A percentile compares a stretch with the other conserved stretches of the same genome.
Evolutionary conservation across 108 stramenopile species (phyloP).

Genomic region (Nitzschia inconspicua): DNA sequence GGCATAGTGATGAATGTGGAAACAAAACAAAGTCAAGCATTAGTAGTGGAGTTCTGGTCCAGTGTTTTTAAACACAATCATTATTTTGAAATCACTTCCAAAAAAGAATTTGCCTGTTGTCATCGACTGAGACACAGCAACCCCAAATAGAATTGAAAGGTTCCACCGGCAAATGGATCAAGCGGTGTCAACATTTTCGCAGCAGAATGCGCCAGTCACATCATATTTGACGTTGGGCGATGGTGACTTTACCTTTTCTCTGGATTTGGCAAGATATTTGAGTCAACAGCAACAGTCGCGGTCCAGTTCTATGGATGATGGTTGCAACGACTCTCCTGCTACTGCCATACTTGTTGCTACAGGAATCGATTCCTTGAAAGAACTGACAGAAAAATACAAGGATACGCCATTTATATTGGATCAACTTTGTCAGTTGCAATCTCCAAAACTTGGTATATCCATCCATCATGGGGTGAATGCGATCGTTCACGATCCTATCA

Average conservation of each 20-base stretch:
- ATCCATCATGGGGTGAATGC: constrained; percentile 70
- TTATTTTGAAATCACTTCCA: too few relatives aligned
- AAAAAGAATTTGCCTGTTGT: too few relatives aligned
- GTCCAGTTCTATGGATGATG: background rate
- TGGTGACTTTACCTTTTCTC: constrained; percentile 84
- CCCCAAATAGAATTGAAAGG: too few relatives aligned
- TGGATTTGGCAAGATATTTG: constrained; percentile 65
- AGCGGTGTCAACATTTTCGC: too few relatives aligned
- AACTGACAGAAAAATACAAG: constrained; percentile 45
- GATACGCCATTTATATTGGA: constrained; percentile 47
- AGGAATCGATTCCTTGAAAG: constrained; percentile 58
- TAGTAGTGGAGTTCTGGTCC: too few relatives aligned
- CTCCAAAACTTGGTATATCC: background rate
- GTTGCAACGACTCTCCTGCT: background rate
- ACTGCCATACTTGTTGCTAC: constrained; percentile 43
- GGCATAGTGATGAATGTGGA: too few relatives aligned
- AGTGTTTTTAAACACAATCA: too few relatives aligned
- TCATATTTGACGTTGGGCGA: constrained; percentile 63
- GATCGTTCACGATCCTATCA: constrained; percentile 14
- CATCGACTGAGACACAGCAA: too few relatives aligned
- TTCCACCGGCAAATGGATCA: too few relatives aligned
- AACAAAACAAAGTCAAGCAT: too few relatives aligned
- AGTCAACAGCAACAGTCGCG: background rate
- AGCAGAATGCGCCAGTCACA: too few relatives aligned
- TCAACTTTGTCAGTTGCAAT: constrained; percentile 16